phyloP scores from a whole-genome alignment of 768 basidiomycete genomes.

The Fomitopsis serialis region DNA sequence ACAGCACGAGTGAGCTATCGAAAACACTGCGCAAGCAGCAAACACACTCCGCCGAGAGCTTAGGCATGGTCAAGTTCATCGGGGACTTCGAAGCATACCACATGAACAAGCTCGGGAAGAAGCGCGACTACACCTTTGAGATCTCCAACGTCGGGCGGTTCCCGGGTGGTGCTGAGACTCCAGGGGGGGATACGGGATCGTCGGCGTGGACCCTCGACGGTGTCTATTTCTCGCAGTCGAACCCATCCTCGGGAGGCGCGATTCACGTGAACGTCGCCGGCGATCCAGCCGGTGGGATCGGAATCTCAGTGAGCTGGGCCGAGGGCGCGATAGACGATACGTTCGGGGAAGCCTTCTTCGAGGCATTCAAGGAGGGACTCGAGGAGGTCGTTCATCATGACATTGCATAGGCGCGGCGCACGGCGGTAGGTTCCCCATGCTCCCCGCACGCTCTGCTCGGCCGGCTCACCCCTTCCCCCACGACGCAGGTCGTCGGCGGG shows the following conservation, averaged over 20 bases:
- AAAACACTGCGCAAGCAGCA: conserved; percentile 19
- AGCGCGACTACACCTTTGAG: conserved; percentile 27
- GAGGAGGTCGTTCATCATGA: conserved; percentile 1
- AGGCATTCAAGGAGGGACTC: conserved; percentile 5
- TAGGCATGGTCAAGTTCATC: conserved; percentile 29
- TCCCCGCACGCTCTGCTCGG: not conserved
- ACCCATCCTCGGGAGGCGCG: conserved; percentile 11
- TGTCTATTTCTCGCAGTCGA: conserved; percentile 14
- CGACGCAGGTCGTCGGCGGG: too few species aligned
- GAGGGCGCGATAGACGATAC: conserved; percentile 13
- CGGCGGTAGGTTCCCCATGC: too few species aligned
- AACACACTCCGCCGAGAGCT: conserved; percentile 14
- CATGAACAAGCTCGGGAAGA: conserved; percentile 25
- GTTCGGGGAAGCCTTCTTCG: conserved; percentile 14
- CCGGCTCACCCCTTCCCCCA: not conserved
- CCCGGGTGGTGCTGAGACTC: not conserved
- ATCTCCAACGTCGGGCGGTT: conserved; percentile 36
- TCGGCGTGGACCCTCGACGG: conserved; percentile 15
- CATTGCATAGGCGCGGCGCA: not conserved
- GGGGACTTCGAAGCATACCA: conserved; percentile 27
- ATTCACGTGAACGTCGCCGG: conserved; percentile 19
- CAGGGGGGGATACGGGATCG: not conserved
- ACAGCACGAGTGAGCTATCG: conserved; percentile 23
- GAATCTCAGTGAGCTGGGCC: conserved; percentile 15
- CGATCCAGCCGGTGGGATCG: conserved; percentile 11